Percentiles rank a stretch among this genome's conserved stretches.
Evolutionary conservation across 495 filamentous ascomycete genomes (phyloP).

Genomic region (Hamigera avellanea): DNA sequence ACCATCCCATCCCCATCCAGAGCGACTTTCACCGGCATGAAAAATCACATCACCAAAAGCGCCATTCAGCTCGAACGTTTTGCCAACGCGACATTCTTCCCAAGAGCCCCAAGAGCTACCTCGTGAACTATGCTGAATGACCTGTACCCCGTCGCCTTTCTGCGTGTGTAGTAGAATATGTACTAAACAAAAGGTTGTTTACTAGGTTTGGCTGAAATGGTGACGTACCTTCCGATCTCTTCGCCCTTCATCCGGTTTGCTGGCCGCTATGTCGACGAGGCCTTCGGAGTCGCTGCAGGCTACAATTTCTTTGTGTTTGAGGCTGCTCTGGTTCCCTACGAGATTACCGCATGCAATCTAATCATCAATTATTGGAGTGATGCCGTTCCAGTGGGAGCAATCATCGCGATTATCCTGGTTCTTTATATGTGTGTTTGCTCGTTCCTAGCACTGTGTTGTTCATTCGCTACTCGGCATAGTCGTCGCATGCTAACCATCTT

Average conservation of each 20-base stretch:
- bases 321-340: slow-evolving; percentile 31
- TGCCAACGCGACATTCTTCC: neutral
- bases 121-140: no score
- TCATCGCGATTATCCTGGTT: slow-evolving; percentile 31
- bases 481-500: neutral
- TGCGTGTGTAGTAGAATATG: slow-evolving; percentile 4
- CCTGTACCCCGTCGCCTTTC: no score
- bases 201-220: slow-evolving; percentile 65
- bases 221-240: slow-evolving; percentile 68
- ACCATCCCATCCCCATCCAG: slow-evolving; percentile 3
- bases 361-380: slow-evolving; percentile 38
- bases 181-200: slow-evolving; percentile 8
- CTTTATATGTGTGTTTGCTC: slow-evolving; percentile 37
- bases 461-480: no score
- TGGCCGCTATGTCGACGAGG: slow-evolving; percentile 65
- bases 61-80: neutral
- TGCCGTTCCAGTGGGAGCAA: slow-evolving; percentile 28
- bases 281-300: slow-evolving; percentile 45
- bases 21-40: neutral
- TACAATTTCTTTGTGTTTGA: slow-evolving; percentile 65
- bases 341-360: slow-evolving; percentile 32
- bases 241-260: slow-evolving; percentile 78
- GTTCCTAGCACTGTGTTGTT: neutral
- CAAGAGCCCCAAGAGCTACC: no score
- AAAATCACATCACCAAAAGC: slow-evolving; percentile 1